Evolutionary conservation across 495 filamentous ascomycete genomes (phyloP).

Genomic region (Talaromyces ruber): DNA sequence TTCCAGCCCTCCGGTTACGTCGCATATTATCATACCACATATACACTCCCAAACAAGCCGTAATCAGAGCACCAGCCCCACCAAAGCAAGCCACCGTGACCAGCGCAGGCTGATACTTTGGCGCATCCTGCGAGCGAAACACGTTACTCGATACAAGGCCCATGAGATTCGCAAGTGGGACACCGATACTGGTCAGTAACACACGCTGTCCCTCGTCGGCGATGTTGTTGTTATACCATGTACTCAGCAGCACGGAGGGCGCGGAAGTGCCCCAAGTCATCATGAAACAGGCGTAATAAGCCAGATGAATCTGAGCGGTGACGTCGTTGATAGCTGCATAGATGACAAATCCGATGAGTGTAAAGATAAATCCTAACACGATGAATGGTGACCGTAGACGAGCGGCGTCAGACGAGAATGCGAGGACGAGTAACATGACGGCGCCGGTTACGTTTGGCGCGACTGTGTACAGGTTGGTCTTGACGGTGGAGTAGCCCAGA

Average conservation of each 20-base stretch:
- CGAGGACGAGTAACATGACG: slow-evolving; percentile 58
- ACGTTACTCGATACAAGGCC: slow-evolving; percentile 66
- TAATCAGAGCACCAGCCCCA: slow-evolving; percentile 49
- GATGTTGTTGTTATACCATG: slow-evolving; percentile 76
- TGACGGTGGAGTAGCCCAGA: slow-evolving; percentile 53
- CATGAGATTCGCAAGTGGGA: slow-evolving; percentile 76
- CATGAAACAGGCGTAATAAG: slow-evolving; percentile 75
- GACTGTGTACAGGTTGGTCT: slow-evolving; percentile 72
- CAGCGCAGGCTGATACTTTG: slow-evolving; percentile 67
- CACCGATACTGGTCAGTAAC: slow-evolving; percentile 61
- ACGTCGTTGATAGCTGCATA: slow-evolving; percentile 60
- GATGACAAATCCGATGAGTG: slow-evolving; percentile 69
- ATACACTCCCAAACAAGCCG: slow-evolving; percentile 49
- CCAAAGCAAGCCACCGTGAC: slow-evolving; percentile 69
- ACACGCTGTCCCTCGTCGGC: slow-evolving; percentile 67
- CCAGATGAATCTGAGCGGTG: slow-evolving; percentile 45
- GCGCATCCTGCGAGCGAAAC: slow-evolving; percentile 61
- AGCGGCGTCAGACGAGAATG: slow-evolving; percentile 55
- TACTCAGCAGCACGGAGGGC: slow-evolving; percentile 42
- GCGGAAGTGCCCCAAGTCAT: slow-evolving; percentile 65
- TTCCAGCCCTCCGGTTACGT: slow-evolving; percentile 52
- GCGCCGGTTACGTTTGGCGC: slow-evolving; percentile 64
- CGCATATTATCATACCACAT: slow-evolving; percentile 66
- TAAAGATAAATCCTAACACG: slow-evolving; percentile 62
- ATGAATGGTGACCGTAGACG: slow-evolving; percentile 68